Percentiles rank a stretch among this genome's conserved stretches.
Conservation (phyloP, 345 rosid genomes). For the Bruguiera gymnorhiza region DNA sequence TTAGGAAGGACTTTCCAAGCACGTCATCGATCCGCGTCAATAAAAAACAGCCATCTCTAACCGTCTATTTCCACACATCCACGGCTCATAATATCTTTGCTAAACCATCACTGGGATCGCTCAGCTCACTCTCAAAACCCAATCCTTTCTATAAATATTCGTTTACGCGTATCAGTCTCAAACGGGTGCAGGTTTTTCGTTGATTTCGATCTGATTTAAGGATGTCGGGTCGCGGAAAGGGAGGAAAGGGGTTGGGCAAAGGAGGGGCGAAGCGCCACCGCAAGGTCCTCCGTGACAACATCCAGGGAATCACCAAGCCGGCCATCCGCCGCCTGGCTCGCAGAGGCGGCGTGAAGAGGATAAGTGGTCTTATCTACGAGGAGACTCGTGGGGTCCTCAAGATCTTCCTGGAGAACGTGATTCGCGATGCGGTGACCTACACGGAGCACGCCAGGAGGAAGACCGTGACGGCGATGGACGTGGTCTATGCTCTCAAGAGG, state of each 20-base stretch:
- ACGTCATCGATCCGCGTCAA: constrained; percentile 29
- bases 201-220: neutral
- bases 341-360: constrained; percentile 39
- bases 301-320: constrained; percentile 41
- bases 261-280: constrained; percentile 44
- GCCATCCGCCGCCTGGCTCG: constrained; percentile 39
- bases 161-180: too few relatives aligned
- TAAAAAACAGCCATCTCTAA: neutral
- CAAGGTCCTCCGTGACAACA: constrained; percentile 37
- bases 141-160: too few relatives aligned
- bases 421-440: constrained; percentile 40
- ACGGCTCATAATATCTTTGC: neutral
- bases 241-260: constrained; percentile 41
- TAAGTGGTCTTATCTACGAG: constrained; percentile 41
- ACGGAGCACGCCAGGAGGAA: constrained; percentile 42
- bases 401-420: constrained; percentile 41
- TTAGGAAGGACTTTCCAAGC: neutral
- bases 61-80: constrained; percentile 15
- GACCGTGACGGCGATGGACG: constrained; percentile 44
- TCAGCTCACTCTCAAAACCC: too few relatives aligned
- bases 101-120: constrained; percentile 12
- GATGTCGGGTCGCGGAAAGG: constrained; percentile 42
- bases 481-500: constrained; percentile 41
- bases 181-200: too few relatives aligned
- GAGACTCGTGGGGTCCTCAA: constrained; percentile 38